Conservation (phyloP, 306 rosid species). For the Malus sieversii region DNA sequence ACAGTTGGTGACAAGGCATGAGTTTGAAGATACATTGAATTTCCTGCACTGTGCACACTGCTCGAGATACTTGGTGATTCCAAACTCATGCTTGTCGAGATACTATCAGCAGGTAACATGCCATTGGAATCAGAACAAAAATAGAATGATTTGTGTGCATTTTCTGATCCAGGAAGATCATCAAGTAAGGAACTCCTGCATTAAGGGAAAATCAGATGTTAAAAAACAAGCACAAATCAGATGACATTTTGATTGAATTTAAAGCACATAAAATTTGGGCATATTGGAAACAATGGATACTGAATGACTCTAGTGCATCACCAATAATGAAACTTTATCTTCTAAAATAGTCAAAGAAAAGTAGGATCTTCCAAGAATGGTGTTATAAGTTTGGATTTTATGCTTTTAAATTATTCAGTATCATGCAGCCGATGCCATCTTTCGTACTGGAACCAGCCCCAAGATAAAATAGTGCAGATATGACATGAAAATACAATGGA, state of each 20-base stretch:
- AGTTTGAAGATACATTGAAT: conserved; percentile 21
- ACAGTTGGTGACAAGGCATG: conserved; percentile 25
- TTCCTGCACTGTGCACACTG: conserved; percentile 10
- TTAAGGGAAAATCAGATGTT: conserved; percentile 17
- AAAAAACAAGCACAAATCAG: conserved; percentile 8
- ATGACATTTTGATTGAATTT: neutral
- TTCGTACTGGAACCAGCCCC: conserved; percentile 15
- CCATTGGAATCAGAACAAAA: conserved; percentile 36
- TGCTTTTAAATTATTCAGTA: conserved; percentile 20
- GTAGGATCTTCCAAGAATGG: conserved; percentile 25
- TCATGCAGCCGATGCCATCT: conserved; percentile 1
- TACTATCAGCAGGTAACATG: conserved; percentile 24
- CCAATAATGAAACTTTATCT: conserved; percentile 2
- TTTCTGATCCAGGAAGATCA: conserved; percentile 41
- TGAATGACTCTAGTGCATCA: conserved; percentile 35
- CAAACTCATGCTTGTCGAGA: conserved; percentile 2
- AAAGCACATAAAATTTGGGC: conserved; percentile 3
- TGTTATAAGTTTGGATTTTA: conserved; percentile 5
- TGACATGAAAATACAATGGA: conserved; percentile 37
- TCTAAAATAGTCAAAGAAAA: conserved; percentile 11
- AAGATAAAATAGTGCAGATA: conserved; percentile 18
- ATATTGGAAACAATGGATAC: conserved; percentile 29
- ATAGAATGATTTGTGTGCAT: conserved; percentile 28
- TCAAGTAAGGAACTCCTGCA: conserved; percentile 65
- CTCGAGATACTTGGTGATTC: conserved; percentile 16